A percentile compares a stretch with the other conserved stretches of the same genome.
phyloP scores from a whole-genome alignment of 345 rosid species.

The Arabis hirsuta region DNA sequence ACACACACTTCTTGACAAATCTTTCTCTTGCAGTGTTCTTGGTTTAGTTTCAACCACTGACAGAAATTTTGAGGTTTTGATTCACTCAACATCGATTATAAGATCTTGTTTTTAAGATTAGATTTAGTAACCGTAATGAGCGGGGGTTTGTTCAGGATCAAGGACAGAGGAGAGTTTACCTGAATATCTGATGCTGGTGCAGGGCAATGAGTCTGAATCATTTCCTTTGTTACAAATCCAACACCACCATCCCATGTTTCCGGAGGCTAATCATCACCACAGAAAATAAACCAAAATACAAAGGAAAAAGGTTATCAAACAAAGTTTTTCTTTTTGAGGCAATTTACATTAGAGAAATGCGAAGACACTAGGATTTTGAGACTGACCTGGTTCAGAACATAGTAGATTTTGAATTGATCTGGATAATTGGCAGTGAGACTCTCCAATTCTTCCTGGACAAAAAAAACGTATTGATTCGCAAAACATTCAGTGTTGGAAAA shows the following conservation, averaged over 20 bases:
- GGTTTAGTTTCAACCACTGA: conserved; percentile 3
- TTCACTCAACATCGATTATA: not conserved
- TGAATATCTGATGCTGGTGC: conserved; percentile 72
- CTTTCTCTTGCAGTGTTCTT: not conserved
- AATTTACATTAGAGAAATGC: not conserved
- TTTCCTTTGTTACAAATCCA: conserved; percentile 91
- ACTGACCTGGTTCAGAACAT: conserved; percentile 90
- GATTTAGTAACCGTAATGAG: not conserved
- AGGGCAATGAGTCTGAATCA: conserved; percentile 81
- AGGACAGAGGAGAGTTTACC: conserved; percentile 48
- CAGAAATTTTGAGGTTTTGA: not conserved
- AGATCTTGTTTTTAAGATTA: not conserved
- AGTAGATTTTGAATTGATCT: conserved; percentile 69
- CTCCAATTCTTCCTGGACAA: conserved; percentile 82
- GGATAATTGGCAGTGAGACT: conserved; percentile 67
- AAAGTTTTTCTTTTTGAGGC: not conserved
- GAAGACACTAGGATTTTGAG: not conserved
- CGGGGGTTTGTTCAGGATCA: not conserved
- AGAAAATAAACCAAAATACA: not conserved
- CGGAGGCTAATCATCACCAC: conserved; percentile 66
- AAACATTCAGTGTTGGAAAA: not conserved
- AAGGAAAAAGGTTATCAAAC: not conserved
- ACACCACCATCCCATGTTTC: conserved; percentile 89
- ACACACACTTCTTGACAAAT: too few species aligned
- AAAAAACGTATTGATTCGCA: not conserved